Evolutionary conservation across 2,329 filamentous ascomycete species (phyloP).

Genomic region (Ceratocystis ficicola): DNA sequence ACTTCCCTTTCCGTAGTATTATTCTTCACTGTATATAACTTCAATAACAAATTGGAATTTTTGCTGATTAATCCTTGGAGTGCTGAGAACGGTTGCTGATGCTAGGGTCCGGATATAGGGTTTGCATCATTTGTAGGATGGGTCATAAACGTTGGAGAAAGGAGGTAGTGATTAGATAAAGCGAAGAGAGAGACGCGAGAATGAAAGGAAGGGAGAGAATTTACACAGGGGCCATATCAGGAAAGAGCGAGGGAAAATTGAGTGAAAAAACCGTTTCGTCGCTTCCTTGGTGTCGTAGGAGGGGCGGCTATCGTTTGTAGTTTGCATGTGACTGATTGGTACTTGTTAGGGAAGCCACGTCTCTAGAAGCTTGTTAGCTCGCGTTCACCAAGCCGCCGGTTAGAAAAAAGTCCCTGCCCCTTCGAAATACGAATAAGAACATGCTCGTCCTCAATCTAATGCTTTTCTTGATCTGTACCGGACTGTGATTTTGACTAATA

Average conservation of each 20-base stretch:
- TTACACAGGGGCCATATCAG: not conserved
- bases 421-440: too few species aligned
- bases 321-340: not conserved
- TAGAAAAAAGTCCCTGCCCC: too few species aligned
- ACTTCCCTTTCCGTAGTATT: not conserved
- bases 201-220: not conserved
- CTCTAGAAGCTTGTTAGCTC: not conserved
- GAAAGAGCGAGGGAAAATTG: not conserved
- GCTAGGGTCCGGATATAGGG: too few species aligned
- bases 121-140: too few species aligned
- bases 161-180: not conserved
- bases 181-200: not conserved
- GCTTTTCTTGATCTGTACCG: too few species aligned
- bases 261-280: not conserved
- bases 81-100: too few species aligned
- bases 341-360: not conserved
- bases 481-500: too few species aligned
- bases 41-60: slow-evolving; percentile 3
- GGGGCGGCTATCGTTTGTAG: not conserved
- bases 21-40: slow-evolving; percentile 7
- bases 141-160: not conserved
- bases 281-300: not conserved
- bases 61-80: not conserved
- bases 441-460: too few species aligned
- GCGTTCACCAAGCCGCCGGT: not conserved